Evolutionary conservation across 2,329 filamentous ascomycete genomes (phyloP), one percentile per base, ranked within the genome.

Genomic region (Erysiphe pulchra): DNA sequence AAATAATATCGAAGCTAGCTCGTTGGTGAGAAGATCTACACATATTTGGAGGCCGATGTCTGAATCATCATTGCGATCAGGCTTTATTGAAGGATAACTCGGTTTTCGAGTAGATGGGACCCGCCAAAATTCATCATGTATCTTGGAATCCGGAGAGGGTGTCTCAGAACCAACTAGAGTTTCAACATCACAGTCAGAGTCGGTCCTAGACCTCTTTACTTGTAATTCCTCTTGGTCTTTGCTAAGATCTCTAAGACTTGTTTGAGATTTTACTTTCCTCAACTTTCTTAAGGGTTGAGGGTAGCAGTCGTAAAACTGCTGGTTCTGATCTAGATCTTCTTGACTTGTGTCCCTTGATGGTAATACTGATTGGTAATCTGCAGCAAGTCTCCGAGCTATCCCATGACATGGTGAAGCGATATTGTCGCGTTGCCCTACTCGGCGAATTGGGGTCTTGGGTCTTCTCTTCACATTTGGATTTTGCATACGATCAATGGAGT

Each of bases 231-330:
- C 46, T 14, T 55, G 51, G 18, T 50, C 48, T 39, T 50, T 52
- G 17, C 53, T 49, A 0, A 55, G 38, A 42, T 54, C 54, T 30
- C 55, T 48, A 31, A 57, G 48, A 50, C 52, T 53, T 7, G 51
- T 39, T 42, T 56, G 55, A 11, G 52, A 55, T 48, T 57, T 56
- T 37, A 56, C 52, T 45, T 56, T 57, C 16, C 55, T 47, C 6
- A 57, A 45, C 41, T 37, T 49, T 46, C 37, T 48, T 45, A 17
- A 8, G 12, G 41, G 24, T 13, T 28, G 40, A 6, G 20, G 20
- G 6, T 6, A 24, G 20, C 20, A 24, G 20, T 24, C 20, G 6
- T 24, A 24, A 6, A 3, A 24, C 20, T 24, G 20, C 20, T 24
- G 32, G 32, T 34, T 3, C 11, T 16, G 17, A 9, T 14, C 10